These are phyloP conservation scores for Neonectria ditissima DNA, from an alignment of 2,329 filamentous ascomycete species.

Conservation along the genomic window DNA sequence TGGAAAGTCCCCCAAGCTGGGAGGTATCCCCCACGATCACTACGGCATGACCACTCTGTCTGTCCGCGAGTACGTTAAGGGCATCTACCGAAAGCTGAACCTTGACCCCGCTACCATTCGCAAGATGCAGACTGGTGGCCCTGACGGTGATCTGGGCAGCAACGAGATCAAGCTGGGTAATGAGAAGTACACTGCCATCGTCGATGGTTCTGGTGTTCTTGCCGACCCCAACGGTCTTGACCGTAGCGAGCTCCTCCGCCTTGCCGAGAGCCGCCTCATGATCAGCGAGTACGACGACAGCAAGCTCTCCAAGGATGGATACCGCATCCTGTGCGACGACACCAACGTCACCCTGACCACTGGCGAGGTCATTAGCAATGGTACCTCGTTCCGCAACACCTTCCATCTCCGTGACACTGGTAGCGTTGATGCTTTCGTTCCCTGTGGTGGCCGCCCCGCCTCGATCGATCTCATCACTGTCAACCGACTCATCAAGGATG, in stretches of 20 bases:
- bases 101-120: conserved; percentile 86
- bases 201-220: conserved; percentile 96
- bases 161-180: conserved; percentile 97
- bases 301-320: conserved; percentile 89
- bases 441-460: conserved; percentile 95
- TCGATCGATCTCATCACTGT: conserved; percentile 94
- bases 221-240: conserved; percentile 93
- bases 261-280: conserved; percentile 90
- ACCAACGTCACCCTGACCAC: conserved; percentile 87
- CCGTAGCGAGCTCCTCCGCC: conserved; percentile 81
- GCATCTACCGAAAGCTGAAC: conserved; percentile 95
- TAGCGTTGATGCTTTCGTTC: conserved; percentile 89
- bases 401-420: conserved; percentile 88
- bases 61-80: conserved; percentile 94
- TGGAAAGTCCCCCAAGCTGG: conserved; percentile 94
- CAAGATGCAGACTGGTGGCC: conserved; percentile 98
- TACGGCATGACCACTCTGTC: conserved; percentile 99
- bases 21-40: conserved; percentile 93
- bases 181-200: conserved; percentile 94
- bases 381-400: conserved; percentile 95
- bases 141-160: conserved; percentile 95
- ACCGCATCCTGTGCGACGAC: conserved; percentile 92
- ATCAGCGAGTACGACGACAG: conserved; percentile 86
- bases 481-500: conserved; percentile 87
- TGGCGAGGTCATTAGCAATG: conserved; percentile 89